phyloP scores from a whole-genome alignment of 371 early-diverging fungal genomes.

The Lichtheimia corymbifera region DNA sequence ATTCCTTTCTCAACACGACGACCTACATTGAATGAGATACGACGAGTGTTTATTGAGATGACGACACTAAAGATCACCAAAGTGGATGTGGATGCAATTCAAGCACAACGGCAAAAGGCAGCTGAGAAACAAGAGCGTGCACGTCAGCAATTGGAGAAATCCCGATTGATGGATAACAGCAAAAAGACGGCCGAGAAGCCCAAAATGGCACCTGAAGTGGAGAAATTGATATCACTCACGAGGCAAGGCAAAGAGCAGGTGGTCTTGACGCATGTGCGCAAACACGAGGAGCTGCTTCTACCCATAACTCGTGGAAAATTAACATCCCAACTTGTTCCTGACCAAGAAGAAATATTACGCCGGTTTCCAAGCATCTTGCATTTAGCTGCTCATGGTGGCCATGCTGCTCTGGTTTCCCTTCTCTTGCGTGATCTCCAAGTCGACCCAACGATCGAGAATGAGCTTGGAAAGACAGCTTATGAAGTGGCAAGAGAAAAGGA shows the following conservation, averaged over 20 bases:
- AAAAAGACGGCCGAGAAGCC: conserved; percentile 7
- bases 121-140: conserved; percentile 29
- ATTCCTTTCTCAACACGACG: conserved; percentile 81
- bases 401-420: conserved; percentile 56
- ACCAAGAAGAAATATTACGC: conserved; percentile 44
- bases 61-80: conserved; percentile 55
- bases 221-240: conserved; percentile 47
- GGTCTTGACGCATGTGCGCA: conserved; percentile 36
- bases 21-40: conserved; percentile 70
- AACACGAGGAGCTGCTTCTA: conserved; percentile 22
- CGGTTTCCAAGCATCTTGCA: conserved; percentile 73
- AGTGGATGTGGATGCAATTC: conserved; percentile 37
- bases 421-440: conserved; percentile 72
- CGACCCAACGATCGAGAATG: conserved; percentile 74
- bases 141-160: conserved; percentile 29
- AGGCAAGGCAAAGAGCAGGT: conserved; percentile 60
- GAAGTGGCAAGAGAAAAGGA: conserved; percentile 77
- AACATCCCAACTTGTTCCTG: conserved; percentile 11
- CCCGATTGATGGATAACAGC: conserved; percentile 15
- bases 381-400: conserved; percentile 60
- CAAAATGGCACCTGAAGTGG: conserved; percentile 22
- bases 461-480: conserved; percentile 74
- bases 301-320: conserved; percentile 9
- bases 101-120: conserved; percentile 26
- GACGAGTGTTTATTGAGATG: conserved; percentile 50